Conservation (phyloP, 225 moss, liverwort and hornwort genomes). For the Marchantia polymorpha region DNA sequence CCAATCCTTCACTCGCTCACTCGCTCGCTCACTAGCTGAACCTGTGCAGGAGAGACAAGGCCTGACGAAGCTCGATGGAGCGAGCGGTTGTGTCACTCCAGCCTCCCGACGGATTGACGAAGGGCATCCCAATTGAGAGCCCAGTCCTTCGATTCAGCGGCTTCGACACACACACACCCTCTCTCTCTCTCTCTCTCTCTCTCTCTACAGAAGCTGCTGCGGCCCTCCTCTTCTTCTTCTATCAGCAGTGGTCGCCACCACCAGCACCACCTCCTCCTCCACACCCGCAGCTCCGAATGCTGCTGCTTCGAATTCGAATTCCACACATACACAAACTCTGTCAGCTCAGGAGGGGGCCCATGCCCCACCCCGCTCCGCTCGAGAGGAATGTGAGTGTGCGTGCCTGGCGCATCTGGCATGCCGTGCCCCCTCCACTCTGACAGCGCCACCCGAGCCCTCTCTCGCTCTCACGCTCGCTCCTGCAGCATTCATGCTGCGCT, state of each 20-base stretch:
- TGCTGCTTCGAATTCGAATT: background rate
- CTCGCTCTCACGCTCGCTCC: background rate
- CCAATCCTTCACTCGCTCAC: background rate
- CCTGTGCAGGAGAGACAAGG: background rate
- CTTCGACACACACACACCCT: too few species aligned
- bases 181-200: too few species aligned
- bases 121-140: background rate
- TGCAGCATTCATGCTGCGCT: too few species aligned
- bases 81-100: background rate
- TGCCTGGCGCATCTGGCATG: slow-evolving; percentile 1
- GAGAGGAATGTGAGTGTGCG: slow-evolving; percentile 1
- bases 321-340: too few species aligned
- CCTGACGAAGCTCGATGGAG: background rate
- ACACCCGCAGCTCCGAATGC: too few species aligned
- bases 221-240: background rate
- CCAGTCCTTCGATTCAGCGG: too few species aligned
- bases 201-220: background rate
- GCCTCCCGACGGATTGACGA: background rate
- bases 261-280: background rate
- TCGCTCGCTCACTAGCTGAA: too few species aligned
- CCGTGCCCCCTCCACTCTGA: background rate
- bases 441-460: background rate
- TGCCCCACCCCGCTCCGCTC: background rate
- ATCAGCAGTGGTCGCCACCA: background rate
- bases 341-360: background rate